Evolutionary conservation across 768 basidiomycete species (phyloP), one percentile per base, ranked within the genome.

Genomic region (Ramaria sp.): DNA sequence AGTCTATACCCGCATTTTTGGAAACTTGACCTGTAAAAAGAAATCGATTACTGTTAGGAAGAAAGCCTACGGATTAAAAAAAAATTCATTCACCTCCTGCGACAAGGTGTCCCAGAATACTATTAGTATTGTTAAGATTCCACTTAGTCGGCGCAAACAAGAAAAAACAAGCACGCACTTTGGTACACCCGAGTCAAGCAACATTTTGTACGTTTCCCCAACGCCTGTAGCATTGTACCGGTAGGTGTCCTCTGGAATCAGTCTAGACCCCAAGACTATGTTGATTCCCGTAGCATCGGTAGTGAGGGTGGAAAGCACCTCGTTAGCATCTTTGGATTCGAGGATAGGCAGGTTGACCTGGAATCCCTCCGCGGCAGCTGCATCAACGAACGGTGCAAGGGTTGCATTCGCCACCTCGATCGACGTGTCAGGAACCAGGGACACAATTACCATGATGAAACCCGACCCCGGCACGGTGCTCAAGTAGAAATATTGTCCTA

Each of bases 21-120:
- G 71, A 53, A 3, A 72, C 69, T 60, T 65, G 58, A 12, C 69
- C 66, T 66, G 42, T 12, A 5, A n/a, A 18, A 22, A 55, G n/a
- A n/a, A 18, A 24, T 32, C 53, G 59, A 44, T 7, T 7, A 44
- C 9, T 20, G 28, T 49, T 27, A 24, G 48, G 20, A 30, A 8
- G 15, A 44, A n/a, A n/a, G n/a, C n/a, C n/a, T n/a, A n/a, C n/a
- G n/a, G n/a, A n/a, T n/a, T n/a, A n/a, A 36, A 8, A 16, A 49
- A 9, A n/a, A 6, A 28, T 16, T 27, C 6, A 49, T 18, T 22
- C 6, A 51, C 50, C 51, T 18, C 51, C 51, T 22, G 42, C 38
- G 42, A 52, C 38, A 16, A 20, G 20, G 28, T 12, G 3, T 18
- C 37, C 51, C 8, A 43, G 10, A 7, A 52, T 27, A 4, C 51